Evolutionary conservation across 2,329 filamentous ascomycete species (phyloP).

Genomic region (Curvularia eragrostidis): DNA sequence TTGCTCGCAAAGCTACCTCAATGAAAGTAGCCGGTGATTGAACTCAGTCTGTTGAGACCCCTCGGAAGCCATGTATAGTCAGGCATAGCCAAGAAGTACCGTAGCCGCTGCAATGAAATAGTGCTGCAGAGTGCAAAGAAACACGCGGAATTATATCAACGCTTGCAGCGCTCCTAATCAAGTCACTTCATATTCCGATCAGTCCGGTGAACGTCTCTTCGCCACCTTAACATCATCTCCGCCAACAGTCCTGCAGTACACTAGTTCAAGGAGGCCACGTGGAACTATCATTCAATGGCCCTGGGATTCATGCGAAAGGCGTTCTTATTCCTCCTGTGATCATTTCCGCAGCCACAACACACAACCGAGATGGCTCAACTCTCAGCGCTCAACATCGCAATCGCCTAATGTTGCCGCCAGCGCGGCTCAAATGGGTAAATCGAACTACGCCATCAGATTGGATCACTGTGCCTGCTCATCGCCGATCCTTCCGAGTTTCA

Average conservation of each 20-base stretch:
- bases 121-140: neutral
- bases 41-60: neutral
- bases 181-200: no score
- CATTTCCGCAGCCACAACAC: neutral
- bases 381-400: conserved; percentile 7
- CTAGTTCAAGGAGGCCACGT: neutral
- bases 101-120: no score
- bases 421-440: conserved; percentile 16
- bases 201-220: neutral
- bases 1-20: neutral
- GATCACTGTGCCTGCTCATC: neutral
- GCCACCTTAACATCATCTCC: neutral
- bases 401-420: conserved; percentile 21
- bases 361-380: conserved; percentile 1
- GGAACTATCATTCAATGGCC: neutral
- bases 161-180: neutral
- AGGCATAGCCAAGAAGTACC: neutral
- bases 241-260: neutral
- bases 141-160: neutral
- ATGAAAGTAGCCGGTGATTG: neutral
- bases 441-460: neutral
- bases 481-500: neutral
- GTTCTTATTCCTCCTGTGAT: neutral
- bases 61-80: neutral
- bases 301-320: neutral